Evolutionary conservation across 164 flowering plant species (phyloP).

Genomic region (Magnolia kwangsiensis): DNA sequence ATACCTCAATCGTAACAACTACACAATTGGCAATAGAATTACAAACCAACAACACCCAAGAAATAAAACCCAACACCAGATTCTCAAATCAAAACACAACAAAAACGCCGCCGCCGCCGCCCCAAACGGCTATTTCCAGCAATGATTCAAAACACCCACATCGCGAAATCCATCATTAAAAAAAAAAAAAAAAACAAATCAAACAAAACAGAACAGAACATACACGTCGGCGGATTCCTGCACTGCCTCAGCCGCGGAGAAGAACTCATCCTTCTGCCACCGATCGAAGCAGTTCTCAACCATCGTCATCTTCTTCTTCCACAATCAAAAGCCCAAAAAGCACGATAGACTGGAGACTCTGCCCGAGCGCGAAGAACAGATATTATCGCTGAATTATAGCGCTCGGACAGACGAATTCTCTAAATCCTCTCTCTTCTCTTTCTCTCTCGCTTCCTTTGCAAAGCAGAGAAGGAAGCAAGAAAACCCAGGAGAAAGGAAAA

Average conservation of each 20-base stretch:
- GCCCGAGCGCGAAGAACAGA: constrained; percentile 4
- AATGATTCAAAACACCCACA: background rate
- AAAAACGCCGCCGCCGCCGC: background rate
- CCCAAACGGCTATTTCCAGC: background rate
- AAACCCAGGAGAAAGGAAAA: background rate
- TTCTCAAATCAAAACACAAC: background rate
- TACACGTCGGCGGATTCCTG: constrained; percentile 88
- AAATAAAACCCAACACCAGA: background rate
- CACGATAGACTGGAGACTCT: constrained; percentile 1
- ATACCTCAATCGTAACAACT: background rate
- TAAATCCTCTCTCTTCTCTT: background rate
- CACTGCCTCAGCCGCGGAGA: constrained; percentile 89
- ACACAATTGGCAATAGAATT: background rate
- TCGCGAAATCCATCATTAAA: background rate
- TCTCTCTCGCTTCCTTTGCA: constrained; percentile 1
- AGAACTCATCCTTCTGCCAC: constrained; percentile 84
- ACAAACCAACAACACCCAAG: background rate
- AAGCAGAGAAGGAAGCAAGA: constrained; percentile 24
- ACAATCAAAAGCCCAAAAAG: background rate
- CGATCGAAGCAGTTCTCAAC: constrained; percentile 73
- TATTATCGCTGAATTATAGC: background rate
- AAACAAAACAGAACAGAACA: constrained; percentile 15
- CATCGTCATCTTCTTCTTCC: constrained; percentile 41
- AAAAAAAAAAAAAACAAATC: too few relatives aligned
- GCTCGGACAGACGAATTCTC: constrained; percentile 12